Percentiles rank a stretch among this genome's conserved stretches.
phyloP scores from a whole-genome alignment of 2,329 filamentous ascomycete genomes.

The Helminthosporium solani region DNA sequence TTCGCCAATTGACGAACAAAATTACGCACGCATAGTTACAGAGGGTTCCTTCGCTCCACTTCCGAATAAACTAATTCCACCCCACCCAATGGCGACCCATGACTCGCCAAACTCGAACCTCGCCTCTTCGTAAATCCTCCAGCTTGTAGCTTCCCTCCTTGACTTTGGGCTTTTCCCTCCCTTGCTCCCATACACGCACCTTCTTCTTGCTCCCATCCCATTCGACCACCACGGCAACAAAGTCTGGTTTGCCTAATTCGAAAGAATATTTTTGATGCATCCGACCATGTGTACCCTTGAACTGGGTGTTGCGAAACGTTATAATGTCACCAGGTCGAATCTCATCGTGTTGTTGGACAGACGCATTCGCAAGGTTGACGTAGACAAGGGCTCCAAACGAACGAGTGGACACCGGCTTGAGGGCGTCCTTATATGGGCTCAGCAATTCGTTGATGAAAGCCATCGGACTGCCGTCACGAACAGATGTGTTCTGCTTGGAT shows the following conservation, averaged over 20 bases:
- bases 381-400: conserved; percentile 92
- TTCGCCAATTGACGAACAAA: neutral
- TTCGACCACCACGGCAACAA: conserved; percentile 88
- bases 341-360: conserved; percentile 85
- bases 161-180: conserved; percentile 87
- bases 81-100: conserved; percentile 92
- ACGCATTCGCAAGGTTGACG: conserved; percentile 90
- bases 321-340: conserved; percentile 93
- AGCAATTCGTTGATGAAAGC: conserved; percentile 78
- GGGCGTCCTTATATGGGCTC: conserved; percentile 68
- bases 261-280: conserved; percentile 92
- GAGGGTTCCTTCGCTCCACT: neutral
- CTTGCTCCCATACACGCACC: conserved; percentile 92
- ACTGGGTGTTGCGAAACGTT: conserved; percentile 86
- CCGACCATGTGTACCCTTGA: conserved; percentile 91
- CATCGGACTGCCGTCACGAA: conserved; percentile 81
- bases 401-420: conserved; percentile 82
- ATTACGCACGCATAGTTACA: conserved; percentile 1
- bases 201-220: conserved; percentile 99
- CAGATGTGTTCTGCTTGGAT: conserved; percentile 72
- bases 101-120: conserved; percentile 96
- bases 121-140: conserved; percentile 85
- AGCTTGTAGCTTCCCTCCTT: conserved; percentile 93
- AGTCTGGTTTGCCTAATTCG: conserved; percentile 84
- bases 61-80: conserved; percentile 55